A percentile compares a stretch with the other conserved stretches of the same genome.
Evolutionary conservation across 345 rosid genomes (phyloP).

Genomic region (Citrus sp.): DNA sequence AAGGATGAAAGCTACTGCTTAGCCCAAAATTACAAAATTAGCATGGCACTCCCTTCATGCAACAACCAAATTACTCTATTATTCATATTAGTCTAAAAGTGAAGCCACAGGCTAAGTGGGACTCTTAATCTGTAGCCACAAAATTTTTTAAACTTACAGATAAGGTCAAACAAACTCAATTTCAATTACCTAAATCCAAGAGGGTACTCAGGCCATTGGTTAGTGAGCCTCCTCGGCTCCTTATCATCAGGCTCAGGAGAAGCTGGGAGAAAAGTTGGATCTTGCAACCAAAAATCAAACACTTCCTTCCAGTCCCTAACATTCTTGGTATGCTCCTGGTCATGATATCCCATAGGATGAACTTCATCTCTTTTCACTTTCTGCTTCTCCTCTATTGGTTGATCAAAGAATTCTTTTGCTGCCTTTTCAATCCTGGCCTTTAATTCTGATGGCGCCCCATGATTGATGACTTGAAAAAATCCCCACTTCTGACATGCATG

Average conservation of each 20-base stretch:
- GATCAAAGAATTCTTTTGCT: slow-evolving; percentile 51
- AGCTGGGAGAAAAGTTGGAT: slow-evolving; percentile 61
- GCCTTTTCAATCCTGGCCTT: slow-evolving; percentile 32
- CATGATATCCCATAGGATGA: slow-evolving; percentile 67
- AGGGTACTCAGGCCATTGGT: slow-evolving; percentile 78
- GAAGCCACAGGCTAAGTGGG: not conserved
- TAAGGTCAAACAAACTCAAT: not conserved
- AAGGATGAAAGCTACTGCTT: not conserved
- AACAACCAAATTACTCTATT: not conserved
- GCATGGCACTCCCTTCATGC: not conserved
- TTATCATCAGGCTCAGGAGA: slow-evolving; percentile 45
- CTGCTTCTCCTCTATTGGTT: slow-evolving; percentile 52
- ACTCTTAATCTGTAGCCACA: not conserved
- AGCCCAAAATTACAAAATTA: not conserved
- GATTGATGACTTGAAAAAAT: slow-evolving; percentile 82
- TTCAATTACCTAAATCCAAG: slow-evolving; percentile 51
- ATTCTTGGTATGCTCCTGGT: slow-evolving; percentile 83
- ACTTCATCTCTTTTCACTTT: slow-evolving; percentile 65
- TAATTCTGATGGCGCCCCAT: slow-evolving; percentile 59
- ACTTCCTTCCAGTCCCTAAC: slow-evolving; percentile 94
- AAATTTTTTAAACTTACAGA: not conserved
- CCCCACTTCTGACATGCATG: slow-evolving; percentile 83
- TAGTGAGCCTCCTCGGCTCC: slow-evolving; percentile 41
- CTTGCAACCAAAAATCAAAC: slow-evolving; percentile 60
- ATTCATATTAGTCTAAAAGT: not conserved